Conservation (phyloP, 1,284 basidiomycete genomes). For the Naganishia cerealis region DNA sequence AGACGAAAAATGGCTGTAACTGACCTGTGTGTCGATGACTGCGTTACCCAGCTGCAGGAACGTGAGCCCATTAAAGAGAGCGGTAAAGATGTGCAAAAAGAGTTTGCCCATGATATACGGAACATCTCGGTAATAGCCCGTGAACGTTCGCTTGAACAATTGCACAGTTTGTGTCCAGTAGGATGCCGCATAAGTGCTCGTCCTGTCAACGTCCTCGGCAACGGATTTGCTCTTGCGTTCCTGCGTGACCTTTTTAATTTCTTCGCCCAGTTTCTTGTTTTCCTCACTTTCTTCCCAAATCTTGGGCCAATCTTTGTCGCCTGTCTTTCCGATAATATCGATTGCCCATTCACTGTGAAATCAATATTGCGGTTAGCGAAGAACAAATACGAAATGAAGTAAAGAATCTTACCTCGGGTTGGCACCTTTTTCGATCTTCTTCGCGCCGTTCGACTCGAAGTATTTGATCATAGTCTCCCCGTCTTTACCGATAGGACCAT, state of each 20-base stretch:
- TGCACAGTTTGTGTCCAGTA: constrained; percentile 43
- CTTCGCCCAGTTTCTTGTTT: constrained; percentile 25
- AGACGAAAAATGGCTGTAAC: background rate
- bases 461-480: constrained; percentile 55
- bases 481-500: constrained; percentile 48
- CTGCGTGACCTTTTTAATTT: constrained; percentile 28
- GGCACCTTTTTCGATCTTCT: constrained; percentile 49
- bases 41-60: constrained; percentile 34
- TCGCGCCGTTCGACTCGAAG: constrained; percentile 55
- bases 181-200: constrained; percentile 42
- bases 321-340: constrained; percentile 16
- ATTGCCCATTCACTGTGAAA: constrained; percentile 28
- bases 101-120: constrained; percentile 51
- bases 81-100: constrained; percentile 40
- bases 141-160: constrained; percentile 44
- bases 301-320: constrained; percentile 31
- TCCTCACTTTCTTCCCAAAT: constrained; percentile 33
- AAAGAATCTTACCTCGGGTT: constrained; percentile 50
- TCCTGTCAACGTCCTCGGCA: constrained; percentile 26
- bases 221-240: constrained; percentile 28
- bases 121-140: constrained; percentile 36
- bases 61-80: constrained; percentile 48
- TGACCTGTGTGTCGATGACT: constrained; percentile 23
- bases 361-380: background rate
- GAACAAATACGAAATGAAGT: background rate